Evolutionary conservation across 306 rosid species (phyloP).

Genomic region (Trifolium dubium): DNA sequence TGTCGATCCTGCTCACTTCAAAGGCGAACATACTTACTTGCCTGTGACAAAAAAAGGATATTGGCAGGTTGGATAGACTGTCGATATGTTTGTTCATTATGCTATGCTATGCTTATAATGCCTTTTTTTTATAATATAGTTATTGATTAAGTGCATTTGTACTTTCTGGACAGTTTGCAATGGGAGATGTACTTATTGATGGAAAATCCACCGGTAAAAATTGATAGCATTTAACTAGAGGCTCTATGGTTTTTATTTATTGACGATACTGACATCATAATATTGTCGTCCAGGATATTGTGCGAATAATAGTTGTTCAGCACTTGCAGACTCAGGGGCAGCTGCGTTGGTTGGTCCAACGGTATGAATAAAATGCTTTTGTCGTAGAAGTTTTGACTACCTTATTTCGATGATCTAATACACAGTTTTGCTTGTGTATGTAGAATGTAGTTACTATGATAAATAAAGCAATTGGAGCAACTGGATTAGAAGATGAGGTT

Average conservation of each 20-base stretch:
- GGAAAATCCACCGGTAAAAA: conserved; percentile 77
- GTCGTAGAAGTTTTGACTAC: not conserved
- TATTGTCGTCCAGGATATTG: conserved; percentile 72
- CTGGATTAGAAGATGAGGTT: conserved; percentile 66
- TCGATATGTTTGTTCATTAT: conserved; percentile 23
- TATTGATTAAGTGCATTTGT: conserved; percentile 16
- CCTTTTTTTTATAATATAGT: not conserved
- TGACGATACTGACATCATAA: conserved; percentile 38
- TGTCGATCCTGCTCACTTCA: conserved; percentile 86
- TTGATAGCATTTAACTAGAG: not conserved
- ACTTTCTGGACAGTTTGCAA: conserved; percentile 59
- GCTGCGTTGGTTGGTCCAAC: conserved; percentile 93
- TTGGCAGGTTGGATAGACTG: conserved; percentile 80
- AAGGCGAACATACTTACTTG: conserved; percentile 82
- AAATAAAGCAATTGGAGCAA: conserved; percentile 83
- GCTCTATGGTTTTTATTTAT: conserved; percentile 13
- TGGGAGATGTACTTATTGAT: conserved; percentile 83
- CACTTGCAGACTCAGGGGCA: conserved; percentile 97
- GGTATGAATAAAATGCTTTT: conserved; percentile 54
- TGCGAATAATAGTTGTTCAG: conserved; percentile 66
- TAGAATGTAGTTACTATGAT: conserved; percentile 75
- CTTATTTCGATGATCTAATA: conserved; percentile 35
- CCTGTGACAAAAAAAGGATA: conserved; percentile 90
- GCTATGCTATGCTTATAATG: conserved; percentile 29
- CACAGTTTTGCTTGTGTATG: conserved; percentile 21